These are phyloP conservation scores for Thymus mandschuricus DNA, from an alignment of 257 asterid genomes.

Conservation along the genomic window DNA sequence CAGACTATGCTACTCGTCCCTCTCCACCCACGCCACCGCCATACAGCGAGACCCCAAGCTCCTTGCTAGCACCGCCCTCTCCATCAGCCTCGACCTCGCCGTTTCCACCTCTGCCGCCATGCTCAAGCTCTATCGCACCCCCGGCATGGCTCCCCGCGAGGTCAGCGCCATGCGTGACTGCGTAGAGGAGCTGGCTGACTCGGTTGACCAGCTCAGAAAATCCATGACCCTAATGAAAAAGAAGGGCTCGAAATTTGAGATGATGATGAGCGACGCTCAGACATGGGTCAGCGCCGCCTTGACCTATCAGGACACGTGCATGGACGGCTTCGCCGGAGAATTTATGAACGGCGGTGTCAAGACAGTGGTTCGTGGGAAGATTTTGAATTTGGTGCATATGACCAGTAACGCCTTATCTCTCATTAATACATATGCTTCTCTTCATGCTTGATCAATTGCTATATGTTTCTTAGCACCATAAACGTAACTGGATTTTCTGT, in stretches of 20 bases:
- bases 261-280: conserved; percentile 51
- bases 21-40: conserved; percentile 48
- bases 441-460: conserved; percentile 9
- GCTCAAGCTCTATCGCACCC: conserved; percentile 39
- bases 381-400: conserved; percentile 57
- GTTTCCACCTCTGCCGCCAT: conserved; percentile 48
- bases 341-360: conserved; percentile 42
- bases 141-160: conserved; percentile 55
- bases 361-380: conserved; percentile 41
- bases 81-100: conserved; percentile 49
- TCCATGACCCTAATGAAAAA: conserved; percentile 59
- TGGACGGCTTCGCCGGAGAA: conserved; percentile 65
- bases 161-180: conserved; percentile 69
- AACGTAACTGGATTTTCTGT: too few relatives aligned
- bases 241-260: conserved; percentile 40
- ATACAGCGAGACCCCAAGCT: conserved; percentile 54
- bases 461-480: too few relatives aligned
- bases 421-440: conserved; percentile 50
- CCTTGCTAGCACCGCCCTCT: conserved; percentile 63
- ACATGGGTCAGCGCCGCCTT: conserved; percentile 92
- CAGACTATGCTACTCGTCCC: conserved; percentile 62
- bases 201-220: conserved; percentile 45
- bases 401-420: conserved; percentile 82
- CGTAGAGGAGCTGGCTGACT: conserved; percentile 59
- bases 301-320: conserved; percentile 77